phyloP scores from a whole-genome alignment of 495 filamentous ascomycete genomes.

The Melanomma pulvis-pyrius region DNA sequence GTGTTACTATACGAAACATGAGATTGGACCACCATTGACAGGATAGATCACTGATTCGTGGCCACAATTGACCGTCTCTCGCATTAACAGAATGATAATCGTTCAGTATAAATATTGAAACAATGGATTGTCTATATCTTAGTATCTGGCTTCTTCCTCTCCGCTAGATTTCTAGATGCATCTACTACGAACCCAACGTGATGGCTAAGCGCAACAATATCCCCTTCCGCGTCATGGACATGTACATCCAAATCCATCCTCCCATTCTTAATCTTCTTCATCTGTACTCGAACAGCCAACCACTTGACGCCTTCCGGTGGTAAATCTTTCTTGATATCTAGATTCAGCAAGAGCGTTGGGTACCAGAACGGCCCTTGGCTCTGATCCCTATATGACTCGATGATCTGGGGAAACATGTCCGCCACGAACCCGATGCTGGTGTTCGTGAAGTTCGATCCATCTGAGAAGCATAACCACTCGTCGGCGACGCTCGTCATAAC shows the following conservation, averaged over 20 bases:
- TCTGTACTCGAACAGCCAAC: constrained; percentile 45
- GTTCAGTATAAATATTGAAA: too few species aligned
- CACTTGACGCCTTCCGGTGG: constrained; percentile 50
- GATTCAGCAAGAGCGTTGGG: constrained; percentile 66
- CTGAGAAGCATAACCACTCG: constrained; percentile 65
- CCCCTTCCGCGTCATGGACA: constrained; percentile 44
- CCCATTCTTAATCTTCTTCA: constrained; percentile 52
- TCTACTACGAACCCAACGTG: constrained; percentile 45
- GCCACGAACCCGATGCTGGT: constrained; percentile 58
- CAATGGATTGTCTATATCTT: constrained; percentile 29
- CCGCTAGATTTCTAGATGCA: constrained; percentile 42
- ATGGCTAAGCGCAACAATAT: constrained; percentile 48
- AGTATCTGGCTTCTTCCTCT: constrained; percentile 38
- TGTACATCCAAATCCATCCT: constrained; percentile 50
- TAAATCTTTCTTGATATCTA: constrained; percentile 53
- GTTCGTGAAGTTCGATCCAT: constrained; percentile 46
- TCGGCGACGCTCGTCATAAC: constrained; percentile 53
- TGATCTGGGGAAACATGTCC: constrained; percentile 66
- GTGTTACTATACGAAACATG: too few species aligned
- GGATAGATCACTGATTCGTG: too few species aligned
- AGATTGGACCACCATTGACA: too few species aligned
- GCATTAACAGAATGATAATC: too few species aligned
- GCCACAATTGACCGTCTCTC: too few species aligned
- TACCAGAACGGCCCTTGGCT: constrained; percentile 65
- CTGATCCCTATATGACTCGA: constrained; percentile 48